Conservation (phyloP, 2,329 filamentous ascomycete species). For the Chrysosporium queenslandicum region DNA sequence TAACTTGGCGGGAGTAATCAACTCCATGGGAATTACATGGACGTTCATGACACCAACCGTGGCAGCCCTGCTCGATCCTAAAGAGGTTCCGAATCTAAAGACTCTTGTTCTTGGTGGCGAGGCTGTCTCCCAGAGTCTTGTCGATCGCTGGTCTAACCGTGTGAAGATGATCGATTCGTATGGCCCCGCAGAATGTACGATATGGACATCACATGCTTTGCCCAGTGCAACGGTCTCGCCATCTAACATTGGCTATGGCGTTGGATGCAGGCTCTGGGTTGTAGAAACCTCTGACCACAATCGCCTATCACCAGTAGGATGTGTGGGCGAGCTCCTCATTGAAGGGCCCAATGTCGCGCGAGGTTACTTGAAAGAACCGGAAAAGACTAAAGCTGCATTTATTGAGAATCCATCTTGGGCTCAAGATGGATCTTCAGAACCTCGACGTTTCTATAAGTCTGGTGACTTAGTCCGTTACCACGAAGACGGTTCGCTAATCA, state of each 20-base stretch:
- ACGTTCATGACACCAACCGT: slow-evolving; percentile 34
- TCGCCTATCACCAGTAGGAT: slow-evolving; percentile 27
- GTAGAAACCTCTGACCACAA: slow-evolving; percentile 19
- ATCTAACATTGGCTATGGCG: slow-evolving; percentile 8
- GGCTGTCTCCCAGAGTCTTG: slow-evolving; percentile 18
- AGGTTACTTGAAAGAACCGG: slow-evolving; percentile 27
- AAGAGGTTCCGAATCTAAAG: slow-evolving; percentile 30
- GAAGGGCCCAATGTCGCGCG: slow-evolving; percentile 30
- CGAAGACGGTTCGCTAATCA: slow-evolving; percentile 60
- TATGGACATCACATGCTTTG: not conserved
- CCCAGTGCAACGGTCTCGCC: not conserved
- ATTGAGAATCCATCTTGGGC: slow-evolving; percentile 19
- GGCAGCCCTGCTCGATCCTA: slow-evolving; percentile 32
- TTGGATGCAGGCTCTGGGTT: slow-evolving; percentile 18
- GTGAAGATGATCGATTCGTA: slow-evolving; percentile 33
- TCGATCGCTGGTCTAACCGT: slow-evolving; percentile 22
- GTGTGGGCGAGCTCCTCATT: slow-evolving; percentile 33
- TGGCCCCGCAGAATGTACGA: slow-evolving; percentile 16
- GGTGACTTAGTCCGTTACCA: slow-evolving; percentile 69
- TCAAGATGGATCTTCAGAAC: slow-evolving; percentile 17
- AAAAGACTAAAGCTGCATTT: slow-evolving; percentile 17
- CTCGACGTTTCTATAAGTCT: slow-evolving; percentile 57
- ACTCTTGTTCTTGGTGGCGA: slow-evolving; percentile 28
- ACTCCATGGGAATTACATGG: slow-evolving; percentile 29
- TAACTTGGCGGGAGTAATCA: slow-evolving; percentile 42